These are phyloP conservation scores for Cenchrus purpureus DNA, from an alignment of 176 grass and related monocot species.

Conservation along the genomic window DNA sequence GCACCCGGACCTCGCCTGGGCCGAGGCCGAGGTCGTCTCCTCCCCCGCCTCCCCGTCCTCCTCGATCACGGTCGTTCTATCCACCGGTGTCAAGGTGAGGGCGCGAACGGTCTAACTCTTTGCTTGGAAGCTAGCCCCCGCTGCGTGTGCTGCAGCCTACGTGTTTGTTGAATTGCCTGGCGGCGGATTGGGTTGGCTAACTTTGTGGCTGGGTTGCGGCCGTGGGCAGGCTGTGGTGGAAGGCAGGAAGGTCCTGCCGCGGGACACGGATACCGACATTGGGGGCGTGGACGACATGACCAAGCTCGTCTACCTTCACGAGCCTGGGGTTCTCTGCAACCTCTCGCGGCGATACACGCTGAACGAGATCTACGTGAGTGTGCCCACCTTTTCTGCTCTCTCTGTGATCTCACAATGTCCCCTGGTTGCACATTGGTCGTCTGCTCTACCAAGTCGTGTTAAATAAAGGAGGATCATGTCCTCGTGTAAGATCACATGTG, in stretches of 20 bases:
- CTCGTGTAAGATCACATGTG: background rate
- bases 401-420: background rate
- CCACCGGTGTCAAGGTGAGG: constrained; percentile 50
- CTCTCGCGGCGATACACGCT: constrained; percentile 61
- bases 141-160: background rate
- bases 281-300: constrained; percentile 88
- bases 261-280: constrained; percentile 68
- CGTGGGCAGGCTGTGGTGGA: constrained; percentile 22
- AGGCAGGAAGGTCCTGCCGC: constrained; percentile 48
- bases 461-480: background rate
- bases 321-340: constrained; percentile 81
- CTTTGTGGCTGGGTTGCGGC: background rate
- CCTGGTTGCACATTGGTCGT: background rate
- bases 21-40: constrained; percentile 65
- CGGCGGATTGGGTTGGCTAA: background rate
- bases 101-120: background rate
- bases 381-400: background rate
- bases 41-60: constrained; percentile 26
- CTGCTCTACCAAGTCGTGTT: background rate
- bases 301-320: constrained; percentile 76
- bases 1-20: constrained; percentile 56
- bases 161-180: constrained; percentile 33
- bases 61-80: constrained; percentile 41
- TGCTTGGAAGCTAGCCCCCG: background rate
- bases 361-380: constrained; percentile 88